phyloP scores from a whole-genome alignment of 2,329 filamentous ascomycete species.

The Penicillium sp. region DNA sequence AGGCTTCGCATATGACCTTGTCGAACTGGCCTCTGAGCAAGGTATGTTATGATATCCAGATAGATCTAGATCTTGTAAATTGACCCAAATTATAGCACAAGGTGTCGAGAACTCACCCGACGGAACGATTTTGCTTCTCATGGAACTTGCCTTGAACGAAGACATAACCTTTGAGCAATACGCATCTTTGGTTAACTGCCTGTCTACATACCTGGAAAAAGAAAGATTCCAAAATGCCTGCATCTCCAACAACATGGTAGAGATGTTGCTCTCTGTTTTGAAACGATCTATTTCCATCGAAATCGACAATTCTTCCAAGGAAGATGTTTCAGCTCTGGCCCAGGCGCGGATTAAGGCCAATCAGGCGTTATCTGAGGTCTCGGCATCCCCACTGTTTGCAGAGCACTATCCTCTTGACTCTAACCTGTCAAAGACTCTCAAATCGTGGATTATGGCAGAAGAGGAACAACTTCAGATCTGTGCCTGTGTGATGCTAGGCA shows the following conservation, averaged over 20 bases:
- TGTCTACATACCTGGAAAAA: conserved; percentile 37
- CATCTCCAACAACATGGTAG: conserved; percentile 34
- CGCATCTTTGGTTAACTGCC: conserved; percentile 32
- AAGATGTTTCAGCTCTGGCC: conserved; percentile 36
- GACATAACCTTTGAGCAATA: conserved; percentile 32
- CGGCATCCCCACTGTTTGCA: conserved; percentile 38
- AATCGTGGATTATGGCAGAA: conserved; percentile 39
- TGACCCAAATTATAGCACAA: conserved; percentile 25
- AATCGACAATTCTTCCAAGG: conserved; percentile 26
- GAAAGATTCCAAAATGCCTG: conserved; percentile 41
- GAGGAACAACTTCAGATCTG: conserved; percentile 49
- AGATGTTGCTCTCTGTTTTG: conserved; percentile 34
- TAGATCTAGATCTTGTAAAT: neutral
- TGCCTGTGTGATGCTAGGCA: conserved; percentile 50
- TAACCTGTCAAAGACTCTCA: conserved; percentile 36
- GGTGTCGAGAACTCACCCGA: conserved; percentile 36
- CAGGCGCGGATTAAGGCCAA: conserved; percentile 42
- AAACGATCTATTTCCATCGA: conserved; percentile 30
- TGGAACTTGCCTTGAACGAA: conserved; percentile 32
- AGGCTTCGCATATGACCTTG: conserved; percentile 40
- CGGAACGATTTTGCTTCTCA: conserved; percentile 36
- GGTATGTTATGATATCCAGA: conserved; percentile 23
- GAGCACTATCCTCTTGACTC: conserved; percentile 41
- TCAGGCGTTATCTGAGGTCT: conserved; percentile 43
- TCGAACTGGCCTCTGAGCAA: conserved; percentile 42